A percentile compares a stretch with the other conserved stretches of the same genome.
Conservation (phyloP, 306 rosid genomes). For the Cicer chorassanicum region DNA sequence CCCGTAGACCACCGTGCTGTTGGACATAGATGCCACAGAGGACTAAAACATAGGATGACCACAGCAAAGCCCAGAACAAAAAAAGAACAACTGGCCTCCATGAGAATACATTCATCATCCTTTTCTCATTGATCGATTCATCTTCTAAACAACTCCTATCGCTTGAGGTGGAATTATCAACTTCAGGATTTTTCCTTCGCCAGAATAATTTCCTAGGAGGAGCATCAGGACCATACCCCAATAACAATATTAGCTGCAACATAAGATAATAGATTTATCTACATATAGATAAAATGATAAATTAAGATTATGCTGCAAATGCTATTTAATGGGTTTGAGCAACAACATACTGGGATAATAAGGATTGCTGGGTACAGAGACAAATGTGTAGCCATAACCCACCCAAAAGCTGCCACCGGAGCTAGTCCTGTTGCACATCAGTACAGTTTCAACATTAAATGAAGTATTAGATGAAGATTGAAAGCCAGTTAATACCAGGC, state of each 20-base stretch:
- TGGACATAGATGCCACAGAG: conserved; percentile 68
- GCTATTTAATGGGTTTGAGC: conserved; percentile 34
- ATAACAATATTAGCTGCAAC: conserved; percentile 70
- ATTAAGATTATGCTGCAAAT: conserved; percentile 41
- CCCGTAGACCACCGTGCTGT: conserved; percentile 79
- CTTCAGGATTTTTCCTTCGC: conserved; percentile 50
- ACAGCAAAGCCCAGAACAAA: conserved; percentile 64
- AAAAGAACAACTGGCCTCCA: conserved; percentile 66
- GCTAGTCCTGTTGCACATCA: conserved; percentile 65
- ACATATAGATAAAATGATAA: conserved; percentile 35
- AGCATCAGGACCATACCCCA: conserved; percentile 88
- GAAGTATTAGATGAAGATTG: conserved; percentile 39
- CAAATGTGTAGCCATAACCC: conserved; percentile 92
- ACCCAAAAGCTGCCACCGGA: conserved; percentile 92
- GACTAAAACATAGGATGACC: conserved; percentile 78
- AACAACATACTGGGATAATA: conserved; percentile 75
- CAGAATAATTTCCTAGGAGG: conserved; percentile 77
- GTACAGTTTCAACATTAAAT: conserved; percentile 44
- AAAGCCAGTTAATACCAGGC: conserved; percentile 20
- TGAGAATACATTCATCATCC: conserved; percentile 53
- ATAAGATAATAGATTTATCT: conserved; percentile 34
- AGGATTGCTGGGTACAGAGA: conserved; percentile 86
- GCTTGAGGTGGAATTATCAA: conserved; percentile 51
- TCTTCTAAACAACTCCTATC: conserved; percentile 50
- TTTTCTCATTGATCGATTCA: conserved; percentile 48